Conservation (phyloP, 2,329 filamentous ascomycete species). For the Cladosporium colombiae region DNA sequence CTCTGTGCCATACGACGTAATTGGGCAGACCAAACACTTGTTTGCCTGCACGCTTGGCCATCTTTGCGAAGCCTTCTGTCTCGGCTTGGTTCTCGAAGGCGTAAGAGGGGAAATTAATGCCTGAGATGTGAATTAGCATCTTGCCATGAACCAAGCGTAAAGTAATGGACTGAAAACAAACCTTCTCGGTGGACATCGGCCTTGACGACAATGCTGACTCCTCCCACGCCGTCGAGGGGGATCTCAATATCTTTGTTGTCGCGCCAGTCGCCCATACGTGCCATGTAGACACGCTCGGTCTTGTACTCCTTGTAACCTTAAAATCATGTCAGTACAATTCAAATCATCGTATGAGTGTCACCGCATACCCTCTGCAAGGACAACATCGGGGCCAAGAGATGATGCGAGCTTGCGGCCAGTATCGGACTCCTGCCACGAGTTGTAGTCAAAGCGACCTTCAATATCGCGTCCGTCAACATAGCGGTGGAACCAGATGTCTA, state of each 20-base stretch:
- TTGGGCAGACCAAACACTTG: conserved; percentile 90
- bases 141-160: too few species aligned
- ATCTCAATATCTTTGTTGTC: conserved; percentile 91
- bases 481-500: conserved; percentile 96
- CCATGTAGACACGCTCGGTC: conserved; percentile 88
- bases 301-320: conserved; percentile 88
- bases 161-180: conserved; percentile 43
- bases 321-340: not conserved
- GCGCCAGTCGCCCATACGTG: conserved; percentile 86
- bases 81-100: conserved; percentile 98
- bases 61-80: conserved; percentile 97
- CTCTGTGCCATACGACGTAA: conserved; percentile 98
- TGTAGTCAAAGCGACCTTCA: conserved; percentile 98
- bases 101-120: conserved; percentile 96
- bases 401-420: conserved; percentile 75
- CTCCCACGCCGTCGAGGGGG: conserved; percentile 90
- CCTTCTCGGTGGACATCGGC: conserved; percentile 94
- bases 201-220: conserved; percentile 96
- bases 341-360: not conserved
- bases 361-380: conserved; percentile 78
- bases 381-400: conserved; percentile 72
- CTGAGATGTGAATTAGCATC: conserved; percentile 46
- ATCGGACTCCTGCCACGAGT: conserved; percentile 95
- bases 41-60: conserved; percentile 96
- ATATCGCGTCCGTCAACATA: conserved; percentile 78